Conservation (phyloP, 2,329 filamentous ascomycete species). For the Colletotrichum liriopes region DNA sequence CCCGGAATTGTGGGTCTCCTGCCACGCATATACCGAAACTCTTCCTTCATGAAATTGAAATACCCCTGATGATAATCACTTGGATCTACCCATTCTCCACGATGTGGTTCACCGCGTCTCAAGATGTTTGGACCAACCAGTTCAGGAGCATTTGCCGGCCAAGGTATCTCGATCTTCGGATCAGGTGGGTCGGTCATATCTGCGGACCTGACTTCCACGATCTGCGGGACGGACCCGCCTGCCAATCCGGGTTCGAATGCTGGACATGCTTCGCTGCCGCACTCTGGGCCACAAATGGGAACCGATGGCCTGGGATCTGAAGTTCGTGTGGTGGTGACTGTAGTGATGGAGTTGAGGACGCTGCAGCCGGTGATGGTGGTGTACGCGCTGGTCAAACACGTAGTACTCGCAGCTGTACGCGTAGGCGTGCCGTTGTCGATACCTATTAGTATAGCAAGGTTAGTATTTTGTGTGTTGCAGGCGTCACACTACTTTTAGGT, state of each 20-base stretch:
- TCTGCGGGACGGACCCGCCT: neutral
- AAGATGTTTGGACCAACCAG: neutral
- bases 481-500: neutral
- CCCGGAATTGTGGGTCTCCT: neutral
- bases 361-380: conserved; percentile 33
- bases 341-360: conserved; percentile 23
- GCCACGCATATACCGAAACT: neutral
- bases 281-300: neutral
- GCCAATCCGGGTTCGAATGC: neutral
- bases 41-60: neutral
- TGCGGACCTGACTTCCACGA: neutral
- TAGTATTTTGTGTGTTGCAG: neutral
- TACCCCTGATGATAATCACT: neutral
- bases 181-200: neutral
- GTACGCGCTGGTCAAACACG: conserved; percentile 17
- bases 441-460: neutral
- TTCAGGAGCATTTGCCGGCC: neutral
- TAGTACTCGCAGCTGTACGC: neutral
- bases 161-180: too few species aligned
- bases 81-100: neutral
- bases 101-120: neutral
- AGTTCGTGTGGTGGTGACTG: neutral
- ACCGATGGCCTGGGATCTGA: neutral
- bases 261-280: neutral
- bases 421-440: neutral